Conservation (phyloP, 352 stramenopile species). For the Phytophthora citrophthora region DNA sequence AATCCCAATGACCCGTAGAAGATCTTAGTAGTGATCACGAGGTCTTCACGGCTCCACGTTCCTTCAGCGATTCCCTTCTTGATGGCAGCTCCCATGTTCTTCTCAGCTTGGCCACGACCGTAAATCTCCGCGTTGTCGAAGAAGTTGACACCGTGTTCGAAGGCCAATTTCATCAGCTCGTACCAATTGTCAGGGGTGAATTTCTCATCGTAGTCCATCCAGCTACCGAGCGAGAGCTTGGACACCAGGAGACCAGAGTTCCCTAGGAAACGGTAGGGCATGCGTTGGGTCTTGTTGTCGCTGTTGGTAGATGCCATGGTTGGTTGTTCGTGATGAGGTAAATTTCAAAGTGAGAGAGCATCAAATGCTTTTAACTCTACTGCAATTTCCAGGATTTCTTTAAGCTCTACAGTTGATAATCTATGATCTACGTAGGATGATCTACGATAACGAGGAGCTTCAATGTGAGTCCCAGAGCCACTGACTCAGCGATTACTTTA, state of each 20-base stretch:
- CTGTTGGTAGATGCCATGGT: constrained; percentile 4
- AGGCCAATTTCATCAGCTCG: constrained; percentile 30
- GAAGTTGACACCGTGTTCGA: constrained; percentile 52
- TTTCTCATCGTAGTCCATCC: constrained; percentile 22
- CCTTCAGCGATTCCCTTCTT: constrained; percentile 36
- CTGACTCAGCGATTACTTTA: no score
- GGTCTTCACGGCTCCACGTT: constrained; percentile 38
- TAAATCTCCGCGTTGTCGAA: constrained; percentile 56
- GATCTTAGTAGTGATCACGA: constrained; percentile 60
- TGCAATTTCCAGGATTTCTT: no score
- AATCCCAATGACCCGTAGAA: constrained; percentile 29
- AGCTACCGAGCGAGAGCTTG: constrained; percentile 32
- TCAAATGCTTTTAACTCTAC: no score
- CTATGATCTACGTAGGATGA: no score
- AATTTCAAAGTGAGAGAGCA: not conserved
- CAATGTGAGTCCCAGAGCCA: no score
- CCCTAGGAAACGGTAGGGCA: constrained; percentile 39
- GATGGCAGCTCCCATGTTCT: constrained; percentile 40
- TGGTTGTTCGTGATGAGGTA: not conserved
- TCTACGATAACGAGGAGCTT: no score
- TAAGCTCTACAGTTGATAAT: no score
- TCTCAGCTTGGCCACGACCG: constrained; percentile 27
- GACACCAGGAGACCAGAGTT: constrained; percentile 37
- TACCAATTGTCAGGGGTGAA: constrained; percentile 36
- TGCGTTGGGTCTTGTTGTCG: constrained; percentile 16